These are phyloP conservation scores for Ceratorhiza oryzae-sativae DNA, from an alignment of 1,284 basidiomycete species.

Conservation along the genomic window DNA sequence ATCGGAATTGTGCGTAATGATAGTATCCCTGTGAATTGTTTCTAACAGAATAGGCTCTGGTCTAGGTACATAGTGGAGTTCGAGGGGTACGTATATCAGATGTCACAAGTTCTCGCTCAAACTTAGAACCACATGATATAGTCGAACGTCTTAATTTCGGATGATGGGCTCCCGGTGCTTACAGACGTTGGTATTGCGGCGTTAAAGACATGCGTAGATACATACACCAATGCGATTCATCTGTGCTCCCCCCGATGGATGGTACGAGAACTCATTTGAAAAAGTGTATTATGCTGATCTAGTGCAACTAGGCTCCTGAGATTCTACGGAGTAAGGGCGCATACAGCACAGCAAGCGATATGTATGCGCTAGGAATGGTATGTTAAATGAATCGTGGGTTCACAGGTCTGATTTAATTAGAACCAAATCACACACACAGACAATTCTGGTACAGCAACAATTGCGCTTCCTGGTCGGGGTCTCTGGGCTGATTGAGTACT, in stretches of 20 bases:
- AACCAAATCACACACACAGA: not conserved
- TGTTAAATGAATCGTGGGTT: not conserved
- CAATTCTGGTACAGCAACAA: not conserved
- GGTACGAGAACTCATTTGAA: not conserved
- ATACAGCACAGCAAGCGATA: not conserved
- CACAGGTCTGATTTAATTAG: not conserved
- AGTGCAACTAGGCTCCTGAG: constrained; percentile 1
- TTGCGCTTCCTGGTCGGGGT: too few species aligned
- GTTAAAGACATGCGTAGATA: not conserved
- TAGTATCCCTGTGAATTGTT: too few species aligned
- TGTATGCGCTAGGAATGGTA: constrained; percentile 31
- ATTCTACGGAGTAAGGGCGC: not conserved
- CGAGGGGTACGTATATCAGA: not conserved
- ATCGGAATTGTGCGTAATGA: not conserved
- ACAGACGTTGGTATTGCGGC: not conserved
- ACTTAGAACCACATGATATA: not conserved
- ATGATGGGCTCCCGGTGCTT: not conserved
- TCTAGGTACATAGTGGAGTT: constrained; percentile 6
- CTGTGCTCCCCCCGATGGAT: constrained; percentile 1
- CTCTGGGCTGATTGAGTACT: not conserved
- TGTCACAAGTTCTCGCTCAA: not conserved
- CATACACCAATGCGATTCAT: not conserved
- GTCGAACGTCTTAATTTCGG: not conserved
- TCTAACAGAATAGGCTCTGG: not conserved
- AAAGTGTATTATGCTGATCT: not conserved